Evolutionary conservation across 495 filamentous ascomycete species (phyloP).

Genomic region (Penicillium simplicissimum): DNA sequence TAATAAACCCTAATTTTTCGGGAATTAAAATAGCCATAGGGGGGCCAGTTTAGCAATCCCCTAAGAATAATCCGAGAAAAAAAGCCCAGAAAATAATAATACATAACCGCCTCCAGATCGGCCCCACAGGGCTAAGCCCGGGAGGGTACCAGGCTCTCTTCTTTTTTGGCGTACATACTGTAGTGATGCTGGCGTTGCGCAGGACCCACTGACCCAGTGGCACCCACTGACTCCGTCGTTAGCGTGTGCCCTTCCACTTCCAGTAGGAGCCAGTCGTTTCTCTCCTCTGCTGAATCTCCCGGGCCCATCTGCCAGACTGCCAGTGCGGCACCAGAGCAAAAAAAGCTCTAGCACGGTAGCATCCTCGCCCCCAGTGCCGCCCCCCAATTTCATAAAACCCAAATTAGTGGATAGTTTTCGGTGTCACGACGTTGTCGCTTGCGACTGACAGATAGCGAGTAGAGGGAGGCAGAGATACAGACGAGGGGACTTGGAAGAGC

Average conservation of each 20-base stretch:
- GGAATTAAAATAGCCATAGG: too few relatives aligned
- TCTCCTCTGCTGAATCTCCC: not conserved
- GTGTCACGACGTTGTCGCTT: conserved; percentile 45
- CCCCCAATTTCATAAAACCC: too few relatives aligned
- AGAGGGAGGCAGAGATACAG: conserved; percentile 61
- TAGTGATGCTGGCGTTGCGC: conserved; percentile 21
- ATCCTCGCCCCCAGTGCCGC: too few relatives aligned
- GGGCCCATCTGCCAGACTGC: too few relatives aligned
- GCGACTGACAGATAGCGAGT: conserved; percentile 57
- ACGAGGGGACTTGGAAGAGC: conserved; percentile 70
- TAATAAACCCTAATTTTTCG: too few relatives aligned
- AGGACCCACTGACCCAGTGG: conserved; percentile 10
- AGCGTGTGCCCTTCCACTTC: not conserved
- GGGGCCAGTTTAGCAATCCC: too few relatives aligned
- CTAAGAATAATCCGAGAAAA: too few relatives aligned
- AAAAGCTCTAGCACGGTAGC: too few relatives aligned
- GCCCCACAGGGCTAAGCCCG: conserved; percentile 42
- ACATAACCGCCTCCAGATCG: conserved; percentile 43
- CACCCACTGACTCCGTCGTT: not conserved
- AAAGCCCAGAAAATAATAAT: conserved; percentile 2
- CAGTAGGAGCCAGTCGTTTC: not conserved
- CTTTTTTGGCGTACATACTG: conserved; percentile 29
- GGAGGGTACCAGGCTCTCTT: conserved; percentile 34
- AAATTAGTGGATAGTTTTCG: conserved; percentile 24
- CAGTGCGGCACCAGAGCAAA: too few relatives aligned